A percentile compares a stretch with the other conserved stretches of the same genome.
phyloP scores from a whole-genome alignment of 108 stramenopile species.

The Skeletonema costatum region DNA sequence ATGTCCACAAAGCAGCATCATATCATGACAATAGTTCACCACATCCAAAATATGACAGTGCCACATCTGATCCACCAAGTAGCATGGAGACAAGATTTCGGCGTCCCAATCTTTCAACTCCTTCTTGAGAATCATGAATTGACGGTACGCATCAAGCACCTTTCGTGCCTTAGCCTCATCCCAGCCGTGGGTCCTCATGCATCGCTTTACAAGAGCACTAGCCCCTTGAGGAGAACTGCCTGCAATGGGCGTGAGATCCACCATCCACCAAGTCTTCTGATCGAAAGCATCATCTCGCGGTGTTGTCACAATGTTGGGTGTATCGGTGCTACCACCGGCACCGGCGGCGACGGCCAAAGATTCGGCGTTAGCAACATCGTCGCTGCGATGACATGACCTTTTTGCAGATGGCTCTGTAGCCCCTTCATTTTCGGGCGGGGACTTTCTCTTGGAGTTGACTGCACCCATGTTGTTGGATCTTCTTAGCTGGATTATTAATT shows the following conservation, averaged over 20 bases:
- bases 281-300: slow-evolving; percentile 3
- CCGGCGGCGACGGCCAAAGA: background rate
- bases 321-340: background rate
- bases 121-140: slow-evolving; percentile 74
- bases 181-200: slow-evolving; percentile 64
- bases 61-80: slow-evolving; percentile 76
- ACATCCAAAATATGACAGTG: slow-evolving; percentile 68
- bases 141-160: slow-evolving; percentile 63
- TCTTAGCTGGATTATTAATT: too few species aligned
- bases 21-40: slow-evolving; percentile 66
- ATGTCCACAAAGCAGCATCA: slow-evolving; percentile 64
- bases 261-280: slow-evolving; percentile 12
- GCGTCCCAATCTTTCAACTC: slow-evolving; percentile 71
- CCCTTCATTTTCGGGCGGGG: too few species aligned
- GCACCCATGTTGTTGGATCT: too few species aligned
- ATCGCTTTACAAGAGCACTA: slow-evolving; percentile 62
- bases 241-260: background rate
- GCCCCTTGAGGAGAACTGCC: slow-evolving; percentile 47
- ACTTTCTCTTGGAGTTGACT: too few species aligned
- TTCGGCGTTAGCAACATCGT: too few species aligned
- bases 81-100: slow-evolving; percentile 56
- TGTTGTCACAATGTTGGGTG: background rate
- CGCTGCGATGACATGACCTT: background rate
- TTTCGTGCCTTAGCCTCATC: slow-evolving; percentile 54
- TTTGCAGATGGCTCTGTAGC: background rate